phyloP scores from a whole-genome alignment of 1,139 yeast genomes.

The Torulaspora pretoriensis region DNA sequence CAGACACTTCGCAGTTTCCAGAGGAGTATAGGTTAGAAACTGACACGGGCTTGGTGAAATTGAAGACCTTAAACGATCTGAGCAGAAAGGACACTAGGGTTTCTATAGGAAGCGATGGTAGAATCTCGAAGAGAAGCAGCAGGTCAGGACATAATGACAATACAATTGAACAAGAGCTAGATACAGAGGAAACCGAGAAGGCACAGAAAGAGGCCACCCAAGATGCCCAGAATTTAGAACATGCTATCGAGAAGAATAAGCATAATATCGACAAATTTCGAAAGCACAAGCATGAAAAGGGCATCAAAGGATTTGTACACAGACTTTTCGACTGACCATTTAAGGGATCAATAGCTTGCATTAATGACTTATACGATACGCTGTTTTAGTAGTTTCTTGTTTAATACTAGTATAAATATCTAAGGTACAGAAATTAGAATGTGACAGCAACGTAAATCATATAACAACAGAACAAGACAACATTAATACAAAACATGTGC shows the following conservation, averaged over 20 bases:
- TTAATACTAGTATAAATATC: background rate
- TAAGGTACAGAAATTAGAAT: background rate
- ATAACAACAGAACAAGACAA: background rate
- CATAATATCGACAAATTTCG: slow-evolving; percentile 29
- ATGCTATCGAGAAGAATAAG: slow-evolving; percentile 34
- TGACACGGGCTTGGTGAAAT: slow-evolving; percentile 61
- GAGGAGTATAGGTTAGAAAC: slow-evolving; percentile 80
- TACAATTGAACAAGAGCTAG: background rate
- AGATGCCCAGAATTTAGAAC: slow-evolving; percentile 25
- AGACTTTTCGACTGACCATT: slow-evolving; percentile 23
- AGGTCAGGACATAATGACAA: background rate
- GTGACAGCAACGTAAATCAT: background rate
- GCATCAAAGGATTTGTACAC: slow-evolving; percentile 27
- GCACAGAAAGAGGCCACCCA: slow-evolving; percentile 5
- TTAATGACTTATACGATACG: background rate
- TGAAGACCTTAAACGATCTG: slow-evolving; percentile 26
- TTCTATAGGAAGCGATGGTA: slow-evolving; percentile 12
- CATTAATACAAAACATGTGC: slow-evolving; percentile 47
- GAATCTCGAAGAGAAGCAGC: slow-evolving; percentile 5
- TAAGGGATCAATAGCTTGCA: background rate
- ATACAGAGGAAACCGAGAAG: slow-evolving; percentile 1
- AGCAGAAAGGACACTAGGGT: slow-evolving; percentile 23
- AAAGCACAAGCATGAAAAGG: slow-evolving; percentile 24
- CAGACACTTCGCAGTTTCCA: slow-evolving; percentile 48
- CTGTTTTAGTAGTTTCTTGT: background rate